These are phyloP conservation scores for Pseudogymnoascus sp. DNA, from an alignment of 2,329 filamentous ascomycete genomes.

Conservation along the genomic window DNA sequence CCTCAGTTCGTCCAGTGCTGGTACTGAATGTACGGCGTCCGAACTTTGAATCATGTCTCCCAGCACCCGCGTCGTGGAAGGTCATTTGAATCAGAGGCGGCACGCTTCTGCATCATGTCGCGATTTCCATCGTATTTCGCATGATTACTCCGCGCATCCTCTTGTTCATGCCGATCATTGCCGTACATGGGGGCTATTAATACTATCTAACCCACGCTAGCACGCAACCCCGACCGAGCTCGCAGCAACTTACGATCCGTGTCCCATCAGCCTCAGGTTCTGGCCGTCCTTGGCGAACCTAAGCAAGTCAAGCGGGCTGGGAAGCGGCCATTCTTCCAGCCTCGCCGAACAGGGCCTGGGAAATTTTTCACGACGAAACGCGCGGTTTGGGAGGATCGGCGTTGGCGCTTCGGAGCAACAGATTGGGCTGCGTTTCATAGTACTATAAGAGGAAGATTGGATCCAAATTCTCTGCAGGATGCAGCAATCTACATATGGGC, in stretches of 20 bases:
- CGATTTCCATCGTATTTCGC: not conserved
- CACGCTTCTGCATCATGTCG: not conserved
- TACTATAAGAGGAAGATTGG: not conserved
- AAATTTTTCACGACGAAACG: not conserved
- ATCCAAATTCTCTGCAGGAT: not conserved
- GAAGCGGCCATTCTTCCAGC: not conserved
- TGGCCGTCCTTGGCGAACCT: not conserved
- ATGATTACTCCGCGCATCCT: not conserved
- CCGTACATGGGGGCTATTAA: not conserved
- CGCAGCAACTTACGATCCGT: not conserved
- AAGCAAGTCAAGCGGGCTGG: not conserved
- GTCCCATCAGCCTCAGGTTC: conserved; percentile 3
- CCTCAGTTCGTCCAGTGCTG: not conserved
- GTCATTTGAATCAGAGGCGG: conserved; percentile 3
- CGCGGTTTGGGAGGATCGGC: not conserved
- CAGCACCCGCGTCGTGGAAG: not conserved
- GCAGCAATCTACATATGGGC: not conserved
- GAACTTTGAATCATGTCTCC: not conserved
- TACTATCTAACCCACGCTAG: not conserved
- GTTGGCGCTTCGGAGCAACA: not conserved
- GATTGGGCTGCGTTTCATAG: not conserved
- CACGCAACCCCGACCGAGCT: not conserved
- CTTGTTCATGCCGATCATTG: not conserved
- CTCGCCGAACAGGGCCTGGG: not conserved
- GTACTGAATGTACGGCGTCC: not conserved